These are phyloP conservation scores for Aspergillaceae sp. DNA, from an alignment of 2,329 filamentous ascomycete genomes.

Conservation along the genomic window DNA sequence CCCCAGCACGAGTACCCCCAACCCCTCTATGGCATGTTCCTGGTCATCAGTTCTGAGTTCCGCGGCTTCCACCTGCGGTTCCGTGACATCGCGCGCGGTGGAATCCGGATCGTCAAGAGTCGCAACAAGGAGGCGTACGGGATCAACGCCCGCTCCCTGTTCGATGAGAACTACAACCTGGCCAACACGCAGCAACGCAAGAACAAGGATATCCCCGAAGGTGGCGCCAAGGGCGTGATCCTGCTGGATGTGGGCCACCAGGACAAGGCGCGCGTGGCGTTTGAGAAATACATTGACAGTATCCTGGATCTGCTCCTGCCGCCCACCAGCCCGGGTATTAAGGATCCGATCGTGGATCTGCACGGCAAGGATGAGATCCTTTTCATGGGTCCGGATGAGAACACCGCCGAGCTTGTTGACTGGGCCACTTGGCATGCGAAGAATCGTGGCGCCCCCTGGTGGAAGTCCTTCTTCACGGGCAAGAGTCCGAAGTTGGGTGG, in stretches of 20 bases:
- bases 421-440: slow-evolving; percentile 98
- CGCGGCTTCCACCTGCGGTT: slow-evolving; percentile 96
- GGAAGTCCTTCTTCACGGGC: slow-evolving; percentile 99
- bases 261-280: slow-evolving; percentile 82
- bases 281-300: slow-evolving; percentile 99
- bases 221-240: slow-evolving; percentile 95
- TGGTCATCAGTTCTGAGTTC: slow-evolving; percentile 94
- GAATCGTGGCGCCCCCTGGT: slow-evolving; percentile 82
- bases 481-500: slow-evolving; percentile 94
- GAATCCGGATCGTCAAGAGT: slow-evolving; percentile 97
- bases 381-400: slow-evolving; percentile 98
- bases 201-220: slow-evolving; percentile 99
- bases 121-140: slow-evolving; percentile 90
- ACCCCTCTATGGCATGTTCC: slow-evolving; percentile 94
- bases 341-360: slow-evolving; percentile 94
- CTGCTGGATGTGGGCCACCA: slow-evolving; percentile 89
- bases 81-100: slow-evolving; percentile 90
- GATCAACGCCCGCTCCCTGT: slow-evolving; percentile 92
- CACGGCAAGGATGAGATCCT: slow-evolving; percentile 94
- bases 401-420: slow-evolving; percentile 91
- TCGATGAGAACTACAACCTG: slow-evolving; percentile 97
- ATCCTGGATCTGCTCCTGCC: slow-evolving; percentile 91
- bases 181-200: slow-evolving; percentile 98
- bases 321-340: slow-evolving; percentile 88
- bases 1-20: slow-evolving; percentile 88